Base-by-base conservation (phyloP, 305 asterid genomes). In the Nicotiana rustica region DNA sequence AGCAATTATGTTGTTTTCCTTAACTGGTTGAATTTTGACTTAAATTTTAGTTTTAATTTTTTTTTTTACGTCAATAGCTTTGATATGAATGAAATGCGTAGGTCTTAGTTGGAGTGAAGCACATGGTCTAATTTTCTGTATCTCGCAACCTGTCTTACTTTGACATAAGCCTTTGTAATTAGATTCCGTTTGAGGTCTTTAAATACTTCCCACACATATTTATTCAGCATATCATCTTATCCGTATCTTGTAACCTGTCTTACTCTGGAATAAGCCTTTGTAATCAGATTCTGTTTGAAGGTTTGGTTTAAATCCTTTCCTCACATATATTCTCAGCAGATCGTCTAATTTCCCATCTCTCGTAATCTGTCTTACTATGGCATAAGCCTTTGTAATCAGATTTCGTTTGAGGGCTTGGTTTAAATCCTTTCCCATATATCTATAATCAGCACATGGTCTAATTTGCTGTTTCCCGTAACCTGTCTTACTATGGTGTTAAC, bases 21-120 rank as follows among this genome's bases (percentile, higher is more conserved):
- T 75, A 52, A 49, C 47, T 52, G 65, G 80, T 75, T 75, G 80
- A 75, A 17, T 52, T 75, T 75, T 75, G 55, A 75, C 65, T 52
- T 59, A 33, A 25, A 13, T 75, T 52, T 31, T 75, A 29, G 44
- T 29, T 25, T 29, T 25, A 52, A 52, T 52, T 75, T 25, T 15
- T 75, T 49, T 15, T 15, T 52, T 52, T 7, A 41, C 12, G 49
- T 41, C 59, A 52, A 10, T 52, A 10, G 59, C 17, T 52, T 52
- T 52, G 59, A 52, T 52, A 52, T 52, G 56, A 75, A 25, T 75
- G 80, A 75, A 75, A 75, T 75, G 47, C 29, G 18, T 52, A 75
- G 44, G 19, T 15, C 65, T 14, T 8, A 13, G 47, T 25, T 75
- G 47, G 80, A 75, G 80, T 52, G 80, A 75, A 75, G 47, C 55